Base-by-base conservation (phyloP, 305 asterid genomes). In the Fraxinus sp. region DNA sequence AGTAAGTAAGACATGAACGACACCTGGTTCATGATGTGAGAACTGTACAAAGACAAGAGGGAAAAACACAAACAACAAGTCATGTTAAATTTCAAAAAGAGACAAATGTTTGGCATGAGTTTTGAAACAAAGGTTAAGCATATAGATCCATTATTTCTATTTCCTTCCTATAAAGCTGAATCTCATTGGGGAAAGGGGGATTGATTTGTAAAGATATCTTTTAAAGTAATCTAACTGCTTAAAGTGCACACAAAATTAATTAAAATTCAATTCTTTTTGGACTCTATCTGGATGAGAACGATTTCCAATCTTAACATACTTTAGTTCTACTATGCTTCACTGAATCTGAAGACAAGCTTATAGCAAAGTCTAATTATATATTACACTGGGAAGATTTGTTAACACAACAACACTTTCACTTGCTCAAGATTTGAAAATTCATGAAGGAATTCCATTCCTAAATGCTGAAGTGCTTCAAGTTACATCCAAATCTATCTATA, bases 1-100 rank as follows among this genome's bases (percentile, higher is more conserved):
- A 22, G 99, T 96, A 46, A 96, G 93, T 70, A 96, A 87, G 81
- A 96, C 98, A 83, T 96, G 99, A 86, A 95, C 89, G 46, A 94
- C 95, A 74, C 98, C 99, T 35, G 91, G 90, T 90, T 96, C 97
- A 52, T 90, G 95, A 79, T 84, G 89, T 43, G 97, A 89, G 82
- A 96, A 94, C 99, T 96, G 90, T 20, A 87, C 4, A 35, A 76
- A 79, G 78, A 83, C 83, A 90, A 7, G 78, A 81, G 36, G 75
- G 37, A 35, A 77, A 62, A 41, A 41, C 49, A 74, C 62, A 13
- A 68, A 28, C 49, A 68, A 68, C 0, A 16, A 13, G 20, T 68
- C 75, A 68, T 10, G 75, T 78, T 71, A 79, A 76, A 80, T 32
- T 79, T 68, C 37, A 5, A 59, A 20, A 72, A 11, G 30, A 28